These are phyloP conservation scores for Alternaria sp. DNA, from an alignment of 2,329 filamentous ascomycete species.

Conservation along the genomic window DNA sequence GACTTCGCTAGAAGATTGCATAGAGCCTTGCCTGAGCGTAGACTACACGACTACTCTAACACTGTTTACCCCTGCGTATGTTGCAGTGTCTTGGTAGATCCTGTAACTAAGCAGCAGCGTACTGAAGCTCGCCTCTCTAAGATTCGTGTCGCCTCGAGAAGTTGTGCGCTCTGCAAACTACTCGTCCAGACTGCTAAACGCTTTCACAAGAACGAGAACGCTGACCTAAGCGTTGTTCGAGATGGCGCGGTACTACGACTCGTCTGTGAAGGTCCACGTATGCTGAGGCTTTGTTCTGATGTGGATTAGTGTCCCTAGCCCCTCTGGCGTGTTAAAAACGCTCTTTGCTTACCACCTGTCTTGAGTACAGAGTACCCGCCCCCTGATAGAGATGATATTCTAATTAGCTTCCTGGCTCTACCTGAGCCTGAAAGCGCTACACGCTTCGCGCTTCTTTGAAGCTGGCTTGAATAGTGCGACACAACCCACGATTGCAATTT, in stretches of 20 bases:
- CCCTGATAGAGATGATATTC: background rate
- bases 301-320: conserved; percentile 4
- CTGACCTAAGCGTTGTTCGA: conserved; percentile 13
- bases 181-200: conserved; percentile 10
- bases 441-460: conserved; percentile 19
- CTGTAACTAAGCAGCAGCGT: conserved; percentile 7
- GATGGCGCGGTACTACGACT: conserved; percentile 6
- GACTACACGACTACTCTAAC: conserved; percentile 8
- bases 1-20: conserved; percentile 17
- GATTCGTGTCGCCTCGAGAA: conserved; percentile 14
- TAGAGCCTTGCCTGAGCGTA: conserved; percentile 6
- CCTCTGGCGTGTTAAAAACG: conserved; percentile 11
- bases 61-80: conserved; percentile 14
- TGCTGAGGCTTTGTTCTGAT: conserved; percentile 7
- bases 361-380: conserved; percentile 15
- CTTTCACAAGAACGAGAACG: conserved; percentile 9
- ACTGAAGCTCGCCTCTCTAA: conserved; percentile 14
- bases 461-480: conserved; percentile 23
- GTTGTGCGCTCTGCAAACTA: conserved; percentile 18
- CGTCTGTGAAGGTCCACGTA: background rate
- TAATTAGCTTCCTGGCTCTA: conserved; percentile 19
- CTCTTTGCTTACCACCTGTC: conserved; percentile 15
- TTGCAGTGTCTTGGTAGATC: conserved; percentile 15
- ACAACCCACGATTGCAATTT: conserved; percentile 17
- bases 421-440: conserved; percentile 13